These are phyloP conservation scores for Erucastrum elatum DNA, from an alignment of 345 rosid species.

Conservation along the genomic window DNA sequence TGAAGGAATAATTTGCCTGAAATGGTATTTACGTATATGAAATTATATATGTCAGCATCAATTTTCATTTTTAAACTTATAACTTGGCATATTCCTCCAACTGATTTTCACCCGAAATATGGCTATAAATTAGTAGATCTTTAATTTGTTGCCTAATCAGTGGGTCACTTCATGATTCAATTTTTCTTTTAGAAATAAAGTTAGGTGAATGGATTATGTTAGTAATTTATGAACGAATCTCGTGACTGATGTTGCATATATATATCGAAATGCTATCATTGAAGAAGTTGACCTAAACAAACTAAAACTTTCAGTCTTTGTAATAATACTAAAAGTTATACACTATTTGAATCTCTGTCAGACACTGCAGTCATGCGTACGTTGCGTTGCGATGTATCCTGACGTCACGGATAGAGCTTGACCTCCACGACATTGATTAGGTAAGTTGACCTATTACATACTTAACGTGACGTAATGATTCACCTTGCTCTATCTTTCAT, in stretches of 20 bases:
- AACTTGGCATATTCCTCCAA: slow-evolving; percentile 1
- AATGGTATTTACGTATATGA: neutral
- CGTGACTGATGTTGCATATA: slow-evolving; percentile 4
- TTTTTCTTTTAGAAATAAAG: neutral
- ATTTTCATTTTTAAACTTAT: neutral
- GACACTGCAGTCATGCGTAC: no score
- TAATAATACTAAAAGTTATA: no score
- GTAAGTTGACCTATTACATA: no score
- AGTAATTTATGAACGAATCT: neutral
- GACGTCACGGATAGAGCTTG: no score
- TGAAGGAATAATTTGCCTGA: neutral
- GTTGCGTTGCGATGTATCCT: no score
- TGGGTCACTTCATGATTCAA: neutral
- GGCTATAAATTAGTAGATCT: neutral
- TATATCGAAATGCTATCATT: no score
- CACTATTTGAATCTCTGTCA: no score
- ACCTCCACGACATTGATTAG: no score
- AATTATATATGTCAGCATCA: neutral
- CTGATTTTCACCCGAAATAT: neutral
- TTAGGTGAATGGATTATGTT: slow-evolving; percentile 5
- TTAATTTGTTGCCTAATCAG: neutral
- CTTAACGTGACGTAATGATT: no score
- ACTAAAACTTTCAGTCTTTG: no score
- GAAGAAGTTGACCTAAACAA: no score
- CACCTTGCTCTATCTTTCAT: no score